These are phyloP conservation scores for Dichomitus squalens DNA, from an alignment of 1,284 basidiomycete species.

Conservation along the genomic window DNA sequence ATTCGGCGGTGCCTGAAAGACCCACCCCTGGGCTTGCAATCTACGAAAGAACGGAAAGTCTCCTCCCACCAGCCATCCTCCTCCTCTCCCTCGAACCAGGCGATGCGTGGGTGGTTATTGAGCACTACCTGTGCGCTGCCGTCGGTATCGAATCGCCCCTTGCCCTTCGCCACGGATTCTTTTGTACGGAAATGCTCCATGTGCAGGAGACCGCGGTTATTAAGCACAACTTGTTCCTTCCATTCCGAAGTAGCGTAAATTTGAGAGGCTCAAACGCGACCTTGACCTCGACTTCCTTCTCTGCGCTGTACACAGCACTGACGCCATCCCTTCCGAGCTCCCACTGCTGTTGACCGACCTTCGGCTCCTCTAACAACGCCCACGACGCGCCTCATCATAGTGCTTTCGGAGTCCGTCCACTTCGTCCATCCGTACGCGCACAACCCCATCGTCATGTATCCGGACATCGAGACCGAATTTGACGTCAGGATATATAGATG, in stretches of 20 bases:
- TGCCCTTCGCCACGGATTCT: constrained; percentile 42
- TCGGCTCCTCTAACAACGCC: constrained; percentile 78
- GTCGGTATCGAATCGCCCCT: constrained; percentile 38
- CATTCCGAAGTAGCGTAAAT: constrained; percentile 71
- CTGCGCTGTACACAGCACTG: constrained; percentile 57
- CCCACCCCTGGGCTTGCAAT: constrained; percentile 93
- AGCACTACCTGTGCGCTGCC: constrained; percentile 56
- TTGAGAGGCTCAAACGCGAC: constrained; percentile 77
- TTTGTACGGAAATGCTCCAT: constrained; percentile 97
- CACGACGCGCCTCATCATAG: constrained; percentile 89
- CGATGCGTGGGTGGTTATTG: constrained; percentile 59
- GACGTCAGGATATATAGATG: constrained; percentile 81
- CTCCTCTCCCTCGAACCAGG: constrained; percentile 87
- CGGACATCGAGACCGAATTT: constrained; percentile 80
- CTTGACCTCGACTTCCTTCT: constrained; percentile 64
- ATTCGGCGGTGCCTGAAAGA: neutral
- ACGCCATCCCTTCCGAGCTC: constrained; percentile 60
- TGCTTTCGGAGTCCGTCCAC: constrained; percentile 74
- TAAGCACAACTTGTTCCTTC: constrained; percentile 87
- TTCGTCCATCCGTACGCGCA: constrained; percentile 87
- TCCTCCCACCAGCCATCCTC: constrained; percentile 92
- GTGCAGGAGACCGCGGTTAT: constrained; percentile 89
- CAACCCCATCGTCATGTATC: constrained; percentile 83
- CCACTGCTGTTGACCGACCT: constrained; percentile 60
- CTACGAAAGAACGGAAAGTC: constrained; percentile 82